Evolutionary conservation across 1,139 yeast genomes (phyloP), one percentile per base, ranked within the genome.

Genomic region (Candida dubliniensis): DNA sequence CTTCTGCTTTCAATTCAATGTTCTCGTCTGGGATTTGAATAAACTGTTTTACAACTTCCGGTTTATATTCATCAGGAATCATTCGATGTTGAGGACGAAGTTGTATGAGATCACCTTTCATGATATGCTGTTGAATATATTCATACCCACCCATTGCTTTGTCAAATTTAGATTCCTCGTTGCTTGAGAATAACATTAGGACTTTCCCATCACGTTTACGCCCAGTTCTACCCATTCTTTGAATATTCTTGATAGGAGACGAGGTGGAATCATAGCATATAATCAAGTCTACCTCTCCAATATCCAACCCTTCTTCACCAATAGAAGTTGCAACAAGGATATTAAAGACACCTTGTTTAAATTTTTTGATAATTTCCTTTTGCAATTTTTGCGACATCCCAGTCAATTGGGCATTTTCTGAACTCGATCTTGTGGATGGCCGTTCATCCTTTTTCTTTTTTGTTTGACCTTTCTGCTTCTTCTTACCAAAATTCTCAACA

Each of bases 281-380:
- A 53, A 95, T 93, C 55, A 93, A 63, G 61, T 95, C 99, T 42
- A 95, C 99, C 59, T 95, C 98, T 29, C 99, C 98, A 52, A 95
- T 95, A 71, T 95, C 99, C 49, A 95, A 74, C 42, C 99, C 99
- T 71, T 95, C 99, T 62, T 95, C 99, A 37, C 98, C 99, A 59
- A 95, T 93, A 0, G 97, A 90, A 0, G 99, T 95, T 6, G 98
- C 97, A 2, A 95, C 96, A 26, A 95, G 69, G 7, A 88, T 82
- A 58, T 93, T 95, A 56, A 79, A 79, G 1, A 64, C 69, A 6
- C 96, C 96, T 1, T 64, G 55, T 54, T 85, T 87, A 64, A 95
- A 93, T 48, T 82, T 76, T 31, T 75, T 75, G 36, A 95, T 85
- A 9, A 88, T 76, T 47, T 84, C 83, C 54, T 85, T 84, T 54